phyloP scores from a whole-genome alignment of 73 alveolate genomes.

The Diophrys sp. region DNA sequence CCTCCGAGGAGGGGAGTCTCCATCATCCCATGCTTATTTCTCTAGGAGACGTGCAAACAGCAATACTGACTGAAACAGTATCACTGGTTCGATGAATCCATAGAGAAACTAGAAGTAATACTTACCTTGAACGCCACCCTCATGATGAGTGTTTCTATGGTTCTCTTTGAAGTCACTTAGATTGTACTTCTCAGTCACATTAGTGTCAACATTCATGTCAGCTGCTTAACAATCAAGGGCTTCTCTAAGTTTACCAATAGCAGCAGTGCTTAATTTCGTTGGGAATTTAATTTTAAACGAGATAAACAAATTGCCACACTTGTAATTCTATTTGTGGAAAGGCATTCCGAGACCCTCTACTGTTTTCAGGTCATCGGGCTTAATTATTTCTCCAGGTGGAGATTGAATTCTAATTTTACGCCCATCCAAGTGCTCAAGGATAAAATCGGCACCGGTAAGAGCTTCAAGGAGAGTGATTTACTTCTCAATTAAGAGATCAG shows the following conservation, averaged over 20 bases:
- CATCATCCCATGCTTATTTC: background rate
- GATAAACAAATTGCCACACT: slow-evolving; percentile 66
- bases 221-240: slow-evolving; percentile 26
- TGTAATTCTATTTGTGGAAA: slow-evolving; percentile 58
- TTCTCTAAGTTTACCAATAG: background rate
- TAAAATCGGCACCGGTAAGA: slow-evolving; percentile 77
- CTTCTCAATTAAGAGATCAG: slow-evolving; percentile 82
- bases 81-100: background rate
- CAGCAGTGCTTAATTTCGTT: slow-evolving; percentile 6
- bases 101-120: background rate
- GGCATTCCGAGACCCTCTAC: slow-evolving; percentile 81
- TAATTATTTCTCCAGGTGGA: slow-evolving; percentile 86
- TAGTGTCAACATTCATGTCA: slow-evolving; percentile 10
- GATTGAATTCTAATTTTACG: slow-evolving; percentile 60
- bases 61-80: background rate
- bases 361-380: slow-evolving; percentile 71
- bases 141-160: slow-evolving; percentile 34
- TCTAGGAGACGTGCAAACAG: background rate
- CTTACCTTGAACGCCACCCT: slow-evolving; percentile 19
- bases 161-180: slow-evolving; percentile 13
- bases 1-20: background rate
- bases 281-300: slow-evolving; percentile 78
- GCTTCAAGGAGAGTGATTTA: slow-evolving; percentile 86
- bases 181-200: slow-evolving; percentile 16
- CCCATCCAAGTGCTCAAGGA: slow-evolving; percentile 83